A percentile compares a stretch with the other conserved stretches of the same genome.
Evolutionary conservation across 305 asterid species (phyloP).

Genomic region (Ilex paraguariensis): DNA sequence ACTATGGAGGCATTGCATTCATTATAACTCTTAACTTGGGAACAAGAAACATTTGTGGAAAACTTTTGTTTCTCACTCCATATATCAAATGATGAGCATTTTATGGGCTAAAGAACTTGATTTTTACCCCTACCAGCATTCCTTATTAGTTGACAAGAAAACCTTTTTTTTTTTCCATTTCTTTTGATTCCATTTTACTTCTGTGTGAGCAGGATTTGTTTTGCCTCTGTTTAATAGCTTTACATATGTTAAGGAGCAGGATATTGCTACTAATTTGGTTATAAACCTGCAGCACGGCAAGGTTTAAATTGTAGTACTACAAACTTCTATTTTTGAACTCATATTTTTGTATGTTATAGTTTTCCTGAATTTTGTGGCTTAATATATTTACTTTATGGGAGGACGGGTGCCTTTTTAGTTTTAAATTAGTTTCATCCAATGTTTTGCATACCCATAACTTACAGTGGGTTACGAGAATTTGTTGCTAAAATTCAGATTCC

Average conservation of each 20-base stretch:
- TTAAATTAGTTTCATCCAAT: too few relatives aligned
- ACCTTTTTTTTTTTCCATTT: neutral
- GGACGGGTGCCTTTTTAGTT: too few relatives aligned
- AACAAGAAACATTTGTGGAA: neutral
- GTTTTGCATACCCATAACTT: too few relatives aligned
- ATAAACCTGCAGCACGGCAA: neutral
- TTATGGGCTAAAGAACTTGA: slow-evolving; percentile 3
- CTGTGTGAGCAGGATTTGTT: slow-evolving; percentile 10
- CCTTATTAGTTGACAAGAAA: neutral
- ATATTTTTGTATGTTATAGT: too few relatives aligned
- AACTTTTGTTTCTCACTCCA: slow-evolving; percentile 1
- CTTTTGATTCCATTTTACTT: neutral
- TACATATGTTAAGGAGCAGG: slow-evolving; percentile 9
- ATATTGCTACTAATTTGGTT: slow-evolving; percentile 1
- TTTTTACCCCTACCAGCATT: neutral
- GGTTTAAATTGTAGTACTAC: slow-evolving; percentile 5
- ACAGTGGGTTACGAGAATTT: too few relatives aligned
- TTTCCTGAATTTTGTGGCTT: too few relatives aligned
- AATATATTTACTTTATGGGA: too few relatives aligned
- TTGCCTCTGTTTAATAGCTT: slow-evolving; percentile 8
- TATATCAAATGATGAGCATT: slow-evolving; percentile 9
- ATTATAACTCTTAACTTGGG: slow-evolving; percentile 6
- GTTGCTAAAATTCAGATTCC: too few relatives aligned
- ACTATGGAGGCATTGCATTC: slow-evolving; percentile 8
- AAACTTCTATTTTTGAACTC: slow-evolving; percentile 5